These are phyloP conservation scores for Cryptosporidium tyzzeri DNA, from an alignment of 169 alveolate genomes.

Conservation along the genomic window DNA sequence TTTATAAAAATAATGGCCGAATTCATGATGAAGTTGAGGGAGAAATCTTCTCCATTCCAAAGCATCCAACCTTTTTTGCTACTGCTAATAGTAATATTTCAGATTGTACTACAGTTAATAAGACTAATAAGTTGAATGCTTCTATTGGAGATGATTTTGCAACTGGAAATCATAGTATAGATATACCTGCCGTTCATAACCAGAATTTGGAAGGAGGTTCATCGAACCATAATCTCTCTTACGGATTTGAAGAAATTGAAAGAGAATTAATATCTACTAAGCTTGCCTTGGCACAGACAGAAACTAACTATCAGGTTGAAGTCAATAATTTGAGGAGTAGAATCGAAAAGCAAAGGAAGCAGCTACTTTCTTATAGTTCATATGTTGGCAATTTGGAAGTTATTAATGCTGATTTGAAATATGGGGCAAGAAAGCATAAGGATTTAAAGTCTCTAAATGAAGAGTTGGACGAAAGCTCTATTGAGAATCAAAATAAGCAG, in stretches of 20 bases:
- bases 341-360: slow-evolving; percentile 50
- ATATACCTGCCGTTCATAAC: background rate
- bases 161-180: background rate
- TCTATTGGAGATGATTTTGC: background rate
- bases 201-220: background rate
- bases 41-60: slow-evolving; percentile 42
- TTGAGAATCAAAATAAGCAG: background rate
- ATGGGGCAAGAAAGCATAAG: background rate
- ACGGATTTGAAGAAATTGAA: slow-evolving; percentile 61
- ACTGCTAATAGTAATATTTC: slow-evolving; percentile 57
- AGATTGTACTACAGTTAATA: background rate
- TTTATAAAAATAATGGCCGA: slow-evolving; percentile 1
- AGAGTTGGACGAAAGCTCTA: slow-evolving; percentile 1
- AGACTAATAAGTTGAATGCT: too few species aligned
- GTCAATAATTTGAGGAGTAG: slow-evolving; percentile 49
- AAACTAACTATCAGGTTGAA: slow-evolving; percentile 54
- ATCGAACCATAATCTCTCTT: background rate
- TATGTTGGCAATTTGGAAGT: slow-evolving; percentile 74
- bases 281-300: slow-evolving; percentile 69
- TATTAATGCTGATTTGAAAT: slow-evolving; percentile 70
- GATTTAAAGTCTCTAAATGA: background rate
- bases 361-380: slow-evolving; percentile 58
- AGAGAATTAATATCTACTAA: slow-evolving; percentile 62
- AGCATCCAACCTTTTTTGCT: slow-evolving; percentile 19
- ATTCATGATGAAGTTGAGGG: slow-evolving; percentile 71